These are phyloP conservation scores for Papiliotrema laurentii DNA, from an alignment of 1,284 basidiomycete genomes.

Conservation along the genomic window DNA sequence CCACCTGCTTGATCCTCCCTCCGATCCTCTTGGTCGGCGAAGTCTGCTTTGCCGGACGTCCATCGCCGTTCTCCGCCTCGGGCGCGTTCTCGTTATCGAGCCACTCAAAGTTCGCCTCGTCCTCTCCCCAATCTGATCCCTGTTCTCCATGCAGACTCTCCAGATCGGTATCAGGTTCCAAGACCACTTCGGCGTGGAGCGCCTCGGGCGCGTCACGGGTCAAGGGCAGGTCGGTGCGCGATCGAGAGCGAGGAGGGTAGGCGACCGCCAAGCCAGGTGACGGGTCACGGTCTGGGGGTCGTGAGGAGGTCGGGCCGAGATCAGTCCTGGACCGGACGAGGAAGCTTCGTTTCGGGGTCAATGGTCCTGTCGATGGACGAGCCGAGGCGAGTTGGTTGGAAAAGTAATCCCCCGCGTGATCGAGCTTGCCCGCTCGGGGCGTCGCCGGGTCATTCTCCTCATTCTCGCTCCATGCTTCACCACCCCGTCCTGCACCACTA, in stretches of 20 bases:
- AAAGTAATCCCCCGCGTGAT: conserved; percentile 4
- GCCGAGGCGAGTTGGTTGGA: conserved; percentile 12
- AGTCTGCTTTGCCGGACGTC: neutral
- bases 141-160: conserved; percentile 42
- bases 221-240: neutral
- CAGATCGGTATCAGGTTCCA: conserved; percentile 4
- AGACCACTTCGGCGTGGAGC: neutral
- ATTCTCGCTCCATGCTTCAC: too few species aligned
- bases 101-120: conserved; percentile 43
- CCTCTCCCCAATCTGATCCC: conserved; percentile 45
- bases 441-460: conserved; percentile 16
- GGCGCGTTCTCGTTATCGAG: conserved; percentile 29
- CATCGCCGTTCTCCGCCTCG: conserved; percentile 28
- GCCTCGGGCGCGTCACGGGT: neutral
- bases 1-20: conserved; percentile 3
- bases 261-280: neutral
- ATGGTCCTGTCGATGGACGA: neutral
- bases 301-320: too few species aligned
- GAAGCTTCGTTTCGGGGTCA: conserved; percentile 21
- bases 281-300: conserved; percentile 1
- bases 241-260: neutral
- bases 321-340: too few species aligned
- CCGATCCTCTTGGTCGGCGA: conserved; percentile 4
- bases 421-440: conserved; percentile 16
- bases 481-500: too few species aligned